Base-by-base conservation (phyloP, 768 basidiomycete genomes). In the Hortiboletus campestris region DNA sequence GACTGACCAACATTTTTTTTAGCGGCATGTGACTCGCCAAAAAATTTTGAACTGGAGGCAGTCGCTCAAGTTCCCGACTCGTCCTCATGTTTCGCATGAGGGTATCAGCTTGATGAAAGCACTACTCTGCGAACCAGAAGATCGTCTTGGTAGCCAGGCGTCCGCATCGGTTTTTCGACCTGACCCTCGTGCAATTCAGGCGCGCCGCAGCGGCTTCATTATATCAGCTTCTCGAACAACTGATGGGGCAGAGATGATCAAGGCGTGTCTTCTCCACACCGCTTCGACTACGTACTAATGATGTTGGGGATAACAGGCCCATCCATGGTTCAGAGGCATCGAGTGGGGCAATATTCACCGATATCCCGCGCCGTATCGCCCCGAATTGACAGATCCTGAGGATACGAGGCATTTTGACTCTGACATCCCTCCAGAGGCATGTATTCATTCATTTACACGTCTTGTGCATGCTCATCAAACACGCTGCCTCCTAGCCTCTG, bases 21-120 rank as follows among this genome's bases (percentile, higher is more conserved):
- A 93, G 90, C 84, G 96, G 29, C 94, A 96, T 74, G 84, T 93
- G 67, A 98, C 95, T 51, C 82, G 95, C 57, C 93, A 97, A 77
- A 98, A 96, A 79, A 98, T 98, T 72, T 77, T 98, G 65, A 94
- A 94, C 76, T 98, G 95, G 94, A 86, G 86, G 59, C 86, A 88
- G 69, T 83, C 88, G 25, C 80, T 98, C 61, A 86, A 88, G 56
- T 98, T 98, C 73, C 94, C 95, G 6, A 72, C 84, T 28, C 83
- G 85, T 58, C 94, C 94, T 56, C 83, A 80, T 55, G 87, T 95
- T 54, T 94, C 94, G 48, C 84, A 85, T 68, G 91, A 93, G 74
- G 94, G 88, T 49, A 81, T 91, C 58, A 87, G 87, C 75, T 77
- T 98, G 65, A 91, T 98, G 83, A 82, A 88, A 65, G 85, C 85